Evolutionary conservation across 1,284 basidiomycete species (phyloP).

Genomic region (Exobasidium rhododendri): DNA sequence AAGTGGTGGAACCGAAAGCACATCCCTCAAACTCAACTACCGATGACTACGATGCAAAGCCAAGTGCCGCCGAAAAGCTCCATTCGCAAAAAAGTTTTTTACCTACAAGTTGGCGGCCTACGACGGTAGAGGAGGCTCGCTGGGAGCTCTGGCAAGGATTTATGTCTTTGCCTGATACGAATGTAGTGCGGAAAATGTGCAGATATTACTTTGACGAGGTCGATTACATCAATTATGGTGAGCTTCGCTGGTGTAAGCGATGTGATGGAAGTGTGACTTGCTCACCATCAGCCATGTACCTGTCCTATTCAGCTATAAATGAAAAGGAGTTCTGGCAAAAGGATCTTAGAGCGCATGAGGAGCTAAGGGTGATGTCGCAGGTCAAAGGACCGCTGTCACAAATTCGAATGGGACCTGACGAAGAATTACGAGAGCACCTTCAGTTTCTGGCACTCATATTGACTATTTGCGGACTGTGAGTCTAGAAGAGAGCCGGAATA

Average conservation of each 20-base stretch:
- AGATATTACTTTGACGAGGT: constrained; percentile 33
- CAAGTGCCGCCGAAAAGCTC: not conserved
- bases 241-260: too few relatives aligned
- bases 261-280: too few relatives aligned
- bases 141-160: constrained; percentile 26
- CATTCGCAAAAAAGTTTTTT: not conserved
- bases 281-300: too few relatives aligned
- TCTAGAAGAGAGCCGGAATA: too few relatives aligned
- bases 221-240: constrained; percentile 24
- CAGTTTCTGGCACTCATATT: constrained; percentile 28
- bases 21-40: not conserved
- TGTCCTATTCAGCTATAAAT: constrained; percentile 23
- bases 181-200: constrained; percentile 22
- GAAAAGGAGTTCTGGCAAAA: constrained; percentile 22
- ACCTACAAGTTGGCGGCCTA: not conserved
- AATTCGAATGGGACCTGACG: constrained; percentile 17
- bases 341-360: constrained; percentile 20
- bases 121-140: not conserved
- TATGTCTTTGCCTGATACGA: constrained; percentile 24
- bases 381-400: not conserved
- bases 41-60: not conserved
- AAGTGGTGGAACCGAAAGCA: not conserved
- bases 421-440: constrained; percentile 27
- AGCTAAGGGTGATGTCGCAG: constrained; percentile 23
- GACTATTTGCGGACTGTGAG: constrained; percentile 24